These are phyloP conservation scores for Zygosaccharomyces bisporus DNA, from an alignment of 805 yeast species.

Conservation along the genomic window DNA sequence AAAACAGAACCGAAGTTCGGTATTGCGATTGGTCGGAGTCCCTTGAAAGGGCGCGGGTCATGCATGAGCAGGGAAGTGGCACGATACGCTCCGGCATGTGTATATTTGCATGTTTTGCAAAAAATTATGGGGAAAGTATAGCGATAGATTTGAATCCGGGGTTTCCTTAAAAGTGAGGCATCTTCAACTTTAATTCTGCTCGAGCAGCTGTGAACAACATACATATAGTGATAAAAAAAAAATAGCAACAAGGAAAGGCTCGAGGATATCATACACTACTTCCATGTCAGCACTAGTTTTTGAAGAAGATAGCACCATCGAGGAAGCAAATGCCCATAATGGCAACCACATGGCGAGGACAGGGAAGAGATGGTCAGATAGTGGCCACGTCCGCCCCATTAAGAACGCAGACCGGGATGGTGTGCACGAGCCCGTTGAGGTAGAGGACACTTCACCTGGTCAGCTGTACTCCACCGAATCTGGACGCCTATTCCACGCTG, in stretches of 20 bases:
- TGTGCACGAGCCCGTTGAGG: slow-evolving; percentile 51
- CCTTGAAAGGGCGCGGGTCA: neutral
- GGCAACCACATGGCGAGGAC: slow-evolving; percentile 58
- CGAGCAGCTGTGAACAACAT: neutral
- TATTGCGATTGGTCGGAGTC: neutral
- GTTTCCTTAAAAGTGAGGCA: neutral
- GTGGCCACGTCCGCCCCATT: slow-evolving; percentile 14
- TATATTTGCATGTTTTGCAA: neutral
- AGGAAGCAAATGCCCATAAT: slow-evolving; percentile 39
- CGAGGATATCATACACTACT: neutral
- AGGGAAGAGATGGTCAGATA: slow-evolving; percentile 46
- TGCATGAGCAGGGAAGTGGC: neutral
- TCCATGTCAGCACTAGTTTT: slow-evolving; percentile 33
- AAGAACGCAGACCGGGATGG: slow-evolving; percentile 42
- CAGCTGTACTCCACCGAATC: slow-evolving; percentile 90
- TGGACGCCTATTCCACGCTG: slow-evolving; percentile 93
- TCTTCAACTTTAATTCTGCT: neutral
- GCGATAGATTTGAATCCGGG: slow-evolving; percentile 1
- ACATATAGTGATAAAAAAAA: neutral
- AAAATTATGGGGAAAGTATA: neutral
- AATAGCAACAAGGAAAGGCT: neutral
- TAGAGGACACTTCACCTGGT: slow-evolving; percentile 68
- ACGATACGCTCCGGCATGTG: neutral
- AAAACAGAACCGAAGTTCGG: neutral
- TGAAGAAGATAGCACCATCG: slow-evolving; percentile 33